Evolutionary conservation across 2,329 filamentous ascomycete species (phyloP), one percentile per base, ranked within the genome.

Genomic region (Fusarium staphyleae): DNA sequence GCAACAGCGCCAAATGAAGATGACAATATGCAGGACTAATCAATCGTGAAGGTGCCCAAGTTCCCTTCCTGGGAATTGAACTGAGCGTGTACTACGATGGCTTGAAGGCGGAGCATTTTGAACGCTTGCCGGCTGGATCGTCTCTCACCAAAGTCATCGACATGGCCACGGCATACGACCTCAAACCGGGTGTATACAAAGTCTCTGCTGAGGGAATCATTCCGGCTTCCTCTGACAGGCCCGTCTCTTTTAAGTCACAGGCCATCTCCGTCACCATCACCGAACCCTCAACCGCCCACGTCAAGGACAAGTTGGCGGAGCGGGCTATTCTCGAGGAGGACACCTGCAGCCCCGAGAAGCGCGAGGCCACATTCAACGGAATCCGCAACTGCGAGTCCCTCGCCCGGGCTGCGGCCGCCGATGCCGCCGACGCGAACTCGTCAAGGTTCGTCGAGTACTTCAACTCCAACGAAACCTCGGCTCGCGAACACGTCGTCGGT

Each of bases 371-470:
- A 1, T 3, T 30, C 3, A 40, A 63, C 3, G 36, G 35, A 10
- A 34, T 63, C 0, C 22, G 19, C 3, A 63, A 63, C 45, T 63
- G 61, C 11, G 56, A 53, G 15, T n/a, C 16, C 3, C 50, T 63
- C 3, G 60, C 61, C 10, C 54, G 51, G 1, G 61, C 61, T 8
- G 60, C 61, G 1, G 60, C 57, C 2, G 51, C 49, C 0, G 61
- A 63, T 28, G 60, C 61, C 0, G 42, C 60, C 0, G 22, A 63
- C 2, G 15, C 48, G 4, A 46, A 51, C 4, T 63, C 61, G 0
- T 28, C 50, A 1, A 48, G 57, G 19, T 63, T 63, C 9, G 50
- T 63, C 2, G 61, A 63, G 43, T 63, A 61, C 24, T 63, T 63
- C 54, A 63, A 63, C 14, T 63, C 60, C 2, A 63, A 63, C 35